Evolutionary conservation across 148 eudicot species (phyloP), one percentile per base, ranked within the genome.

Genomic region (Fallopia convolvulus): DNA sequence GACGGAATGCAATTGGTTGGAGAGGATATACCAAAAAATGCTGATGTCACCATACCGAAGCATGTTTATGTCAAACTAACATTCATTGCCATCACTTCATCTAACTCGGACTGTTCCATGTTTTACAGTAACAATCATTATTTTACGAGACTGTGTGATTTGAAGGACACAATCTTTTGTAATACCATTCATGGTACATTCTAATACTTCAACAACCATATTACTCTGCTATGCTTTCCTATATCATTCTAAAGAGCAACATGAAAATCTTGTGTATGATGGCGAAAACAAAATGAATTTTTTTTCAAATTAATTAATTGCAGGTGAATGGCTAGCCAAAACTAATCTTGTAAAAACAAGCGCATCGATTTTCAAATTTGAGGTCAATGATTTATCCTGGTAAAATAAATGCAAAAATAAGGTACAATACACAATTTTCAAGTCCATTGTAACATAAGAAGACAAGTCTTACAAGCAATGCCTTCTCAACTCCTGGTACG

Each of bases 301-400:
- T 1, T 15, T 50, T 50, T 33, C 50, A 47, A 47, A 47, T 47
- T 11, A 47, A 12, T 47, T 11, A 58, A 4, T 6, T 58, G 10
- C 20, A 23, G 30, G 10, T 32, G 96, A 21, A 58, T 58, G 65
- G 36, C 36, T 33, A 33, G 36, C 36, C 36, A 33, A 86, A 63
- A 92, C 99, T 66, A 92, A 85, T 88, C 94, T 91, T 18, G 97
- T 87, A 74, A 95, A 95, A 26, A 83, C 88, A 75, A 95, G 94
- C 70, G 99, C 97, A 85, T 95, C 99, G 8, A 58, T 58, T 26
- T n/a, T n/a, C n/a, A n/a, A n/a, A n/a, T 58, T 53, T 30, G 55
- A 52, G 9, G 30, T 11, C 74, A 86, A 91, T 94, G 93, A 85
- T 93, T 93, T 97, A 97, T 63, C 70, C 70, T 85, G 60, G 91